Evolutionary conservation across 495 filamentous ascomycete species (phyloP), one percentile per base, ranked within the genome.

Genomic region (Talaromyces wortmannii): DNA sequence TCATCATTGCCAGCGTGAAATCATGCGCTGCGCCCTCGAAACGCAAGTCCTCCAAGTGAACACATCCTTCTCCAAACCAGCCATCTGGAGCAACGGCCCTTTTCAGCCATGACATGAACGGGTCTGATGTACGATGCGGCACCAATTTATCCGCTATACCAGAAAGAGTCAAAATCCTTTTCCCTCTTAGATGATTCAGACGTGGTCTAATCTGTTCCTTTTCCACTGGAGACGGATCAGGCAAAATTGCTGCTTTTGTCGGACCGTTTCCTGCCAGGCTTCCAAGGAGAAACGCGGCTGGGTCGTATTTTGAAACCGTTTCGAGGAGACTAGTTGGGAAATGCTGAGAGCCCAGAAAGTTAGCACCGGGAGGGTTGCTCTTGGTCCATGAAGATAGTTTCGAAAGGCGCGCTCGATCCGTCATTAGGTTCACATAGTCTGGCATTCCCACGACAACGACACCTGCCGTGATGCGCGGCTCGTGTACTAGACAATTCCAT

Each of bases 371-470:
- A 0, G 77, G 78, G 15, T 74, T 63, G 40, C 66, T 67, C 16
- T 73, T 64, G 0, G 78, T 81, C 72, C 78, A 90, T 0, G 84
- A 82, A 6, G 78, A 63, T 11, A 88, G 71, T 60, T 87, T 90
- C 0, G 89, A 91, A 45, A 86, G 71, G 18, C 81, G 72, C 1
- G 91, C 91, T 6, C 91, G 89, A 61, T 94, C 85, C 15, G 74
- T 75, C 80, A 95, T 84, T 18, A 96, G 71, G 66, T 86, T 73
- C 57, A 84, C 79, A 62, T 86, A 96, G 70, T 98, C 92, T 0
- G 92, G 90, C 66, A 90, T 95, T 13, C 92, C 94, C 51, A 98
- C 88, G 33, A 96, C 78, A 23, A 88, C 75, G 7, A 95, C 81
- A 0, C 80, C 91, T 4, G 89, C 83, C 7, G 74, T 83, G 43